Base-by-base conservation (phyloP, 2,329 filamentous ascomycete species). In the Teratosphaeria destructans region DNA sequence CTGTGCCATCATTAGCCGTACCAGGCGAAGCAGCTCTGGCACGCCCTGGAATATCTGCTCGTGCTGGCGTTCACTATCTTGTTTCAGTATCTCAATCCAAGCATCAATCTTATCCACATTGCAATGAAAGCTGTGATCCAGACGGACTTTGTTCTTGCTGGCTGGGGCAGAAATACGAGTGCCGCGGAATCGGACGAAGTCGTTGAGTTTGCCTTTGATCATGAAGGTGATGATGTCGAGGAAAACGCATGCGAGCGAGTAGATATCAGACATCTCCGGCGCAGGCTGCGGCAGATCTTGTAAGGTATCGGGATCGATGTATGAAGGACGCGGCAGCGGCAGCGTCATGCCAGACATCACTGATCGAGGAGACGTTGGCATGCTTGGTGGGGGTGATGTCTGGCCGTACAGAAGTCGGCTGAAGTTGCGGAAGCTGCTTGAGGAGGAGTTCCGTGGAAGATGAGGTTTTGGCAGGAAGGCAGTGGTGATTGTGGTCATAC, bases 201-300 rank as follows among this genome's bases (percentile, higher is more conserved):
- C 81, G 56, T 82, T 80, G 1, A 82, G 79, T 57, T 85, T 83
- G 64, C 85, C 85, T 70, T 89, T 88, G 61, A 90, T 73, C 60
- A 88, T 76, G 67, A 88, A 85, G 26, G 84, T 85, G 23, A 90
- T 69, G 34, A 91, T 80, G 63, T 92, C 88, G 16, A 90, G 76
- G 61, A 87, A 87, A 57, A 90, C 79, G 70, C 87, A 88, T 10
- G 84, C 88, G 1, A 90, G 77, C 3, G 86, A 88, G 73, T 88
- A 92, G 23, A 91, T 77, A 69, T 91, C 88, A 53, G 85, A 83
- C 61, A 74, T 67, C 75, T 78, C 61, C 70, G 64, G 66, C 10
- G 58, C 63, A 29, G 68, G 62, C 27, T 57, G 55, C 6, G 69
- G 71, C 23, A 81, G 65, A 52, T 78, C 73, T 26, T 71, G 74